These are phyloP conservation scores for Tetrahymena borealis DNA, from an alignment of 73 alveolate genomes.

Conservation along the genomic window DNA sequence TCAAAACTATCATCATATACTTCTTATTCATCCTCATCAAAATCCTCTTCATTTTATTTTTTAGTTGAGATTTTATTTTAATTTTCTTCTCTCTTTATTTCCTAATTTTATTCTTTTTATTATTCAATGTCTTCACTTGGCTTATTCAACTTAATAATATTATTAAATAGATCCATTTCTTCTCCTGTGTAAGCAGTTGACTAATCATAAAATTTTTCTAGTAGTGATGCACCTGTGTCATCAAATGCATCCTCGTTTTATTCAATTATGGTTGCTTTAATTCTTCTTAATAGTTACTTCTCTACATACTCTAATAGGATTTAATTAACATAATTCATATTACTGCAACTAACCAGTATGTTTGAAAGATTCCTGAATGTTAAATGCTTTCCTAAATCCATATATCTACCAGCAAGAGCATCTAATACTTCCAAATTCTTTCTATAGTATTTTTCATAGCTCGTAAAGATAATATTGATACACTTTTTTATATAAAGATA, in stretches of 20 bases:
- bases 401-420: background rate
- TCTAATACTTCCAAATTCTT: background rate
- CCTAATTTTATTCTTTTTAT: background rate
- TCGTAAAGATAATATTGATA: background rate
- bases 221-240: background rate
- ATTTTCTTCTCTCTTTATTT: background rate
- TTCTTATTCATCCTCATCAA: background rate
- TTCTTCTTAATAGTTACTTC: background rate
- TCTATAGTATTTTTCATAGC: background rate
- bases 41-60: background rate
- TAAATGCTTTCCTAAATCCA: background rate
- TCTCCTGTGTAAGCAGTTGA: background rate
- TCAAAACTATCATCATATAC: background rate
- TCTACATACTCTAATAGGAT: background rate
- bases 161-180: background rate
- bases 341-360: background rate
- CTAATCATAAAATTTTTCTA: background rate
- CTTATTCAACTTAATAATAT: background rate
- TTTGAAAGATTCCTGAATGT: background rate
- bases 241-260: background rate
- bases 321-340: background rate
- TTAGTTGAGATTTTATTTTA: background rate
- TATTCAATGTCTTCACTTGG: background rate
- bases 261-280: background rate
- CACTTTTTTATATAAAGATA: background rate